A percentile compares a stretch with the other conserved stretches of the same genome.
Evolutionary conservation across 2,329 filamentous ascomycete genomes (phyloP).

Genomic region (Nigrospora osmanthi): DNA sequence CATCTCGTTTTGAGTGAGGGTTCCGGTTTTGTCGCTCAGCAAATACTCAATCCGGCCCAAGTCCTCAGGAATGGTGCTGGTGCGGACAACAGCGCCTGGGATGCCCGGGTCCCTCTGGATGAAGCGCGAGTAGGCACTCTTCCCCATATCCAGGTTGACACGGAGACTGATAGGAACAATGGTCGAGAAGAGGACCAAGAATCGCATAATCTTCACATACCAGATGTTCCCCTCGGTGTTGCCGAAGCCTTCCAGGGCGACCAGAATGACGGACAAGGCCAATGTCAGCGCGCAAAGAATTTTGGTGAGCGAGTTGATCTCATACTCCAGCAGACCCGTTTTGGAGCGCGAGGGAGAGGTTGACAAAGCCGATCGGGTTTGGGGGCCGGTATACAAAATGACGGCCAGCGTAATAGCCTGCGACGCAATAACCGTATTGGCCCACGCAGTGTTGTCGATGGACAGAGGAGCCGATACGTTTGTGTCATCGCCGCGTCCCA

Average conservation of each 20-base stretch:
- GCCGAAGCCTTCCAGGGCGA: constrained; percentile 77
- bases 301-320: constrained; percentile 96
- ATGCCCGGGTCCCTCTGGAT: constrained; percentile 90
- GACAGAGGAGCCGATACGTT: constrained; percentile 63
- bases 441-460: constrained; percentile 98
- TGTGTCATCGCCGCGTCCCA: constrained; percentile 23
- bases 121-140: constrained; percentile 91
- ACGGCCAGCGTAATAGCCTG: constrained; percentile 83
- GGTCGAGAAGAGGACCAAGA: constrained; percentile 95
- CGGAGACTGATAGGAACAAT: constrained; percentile 96
- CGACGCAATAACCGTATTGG: constrained; percentile 93
- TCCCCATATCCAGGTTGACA: constrained; percentile 95
- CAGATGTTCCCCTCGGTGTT: constrained; percentile 60
- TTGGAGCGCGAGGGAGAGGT: constrained; percentile 90
- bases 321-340: constrained; percentile 84
- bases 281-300: constrained; percentile 88
- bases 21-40: constrained; percentile 96
- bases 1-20: constrained; percentile 96
- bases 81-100: constrained; percentile 84
- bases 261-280: constrained; percentile 76
- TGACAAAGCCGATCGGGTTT: constrained; percentile 89
- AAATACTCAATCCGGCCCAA: constrained; percentile 93
- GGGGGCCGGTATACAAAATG: constrained; percentile 88
- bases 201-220: constrained; percentile 98
- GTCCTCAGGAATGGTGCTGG: constrained; percentile 95